phyloP scores from a whole-genome alignment of 2,329 filamentous ascomycete species.

The Venturia oleaginea region DNA sequence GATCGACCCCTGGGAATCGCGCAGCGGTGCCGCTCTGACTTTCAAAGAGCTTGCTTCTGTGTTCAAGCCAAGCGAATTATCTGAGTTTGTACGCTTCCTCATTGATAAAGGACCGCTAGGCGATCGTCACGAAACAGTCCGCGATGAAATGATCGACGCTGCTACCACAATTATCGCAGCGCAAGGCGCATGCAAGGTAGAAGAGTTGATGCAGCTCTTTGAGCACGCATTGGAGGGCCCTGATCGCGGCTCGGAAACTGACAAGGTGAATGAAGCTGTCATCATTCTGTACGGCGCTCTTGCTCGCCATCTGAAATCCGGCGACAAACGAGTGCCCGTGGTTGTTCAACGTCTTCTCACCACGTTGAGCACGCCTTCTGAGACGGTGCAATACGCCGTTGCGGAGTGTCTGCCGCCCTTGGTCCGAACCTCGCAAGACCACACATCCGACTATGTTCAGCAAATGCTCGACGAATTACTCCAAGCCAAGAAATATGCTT shows the following conservation, averaged over 20 bases:
- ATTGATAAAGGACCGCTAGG: slow-evolving; percentile 82
- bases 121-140: slow-evolving; percentile 67
- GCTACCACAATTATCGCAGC: slow-evolving; percentile 71
- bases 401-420: slow-evolving; percentile 88
- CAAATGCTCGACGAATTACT: slow-evolving; percentile 75
- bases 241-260: slow-evolving; percentile 71
- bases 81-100: slow-evolving; percentile 73
- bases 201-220: slow-evolving; percentile 85
- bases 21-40: slow-evolving; percentile 80
- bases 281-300: slow-evolving; percentile 95
- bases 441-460: slow-evolving; percentile 70
- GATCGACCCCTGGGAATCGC: slow-evolving; percentile 80
- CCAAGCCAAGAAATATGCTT: slow-evolving; percentile 83
- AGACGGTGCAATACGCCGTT: slow-evolving; percentile 93
- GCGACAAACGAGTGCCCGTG: slow-evolving; percentile 79
- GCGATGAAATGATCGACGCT: slow-evolving; percentile 85
- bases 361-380: slow-evolving; percentile 87
- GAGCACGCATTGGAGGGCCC: slow-evolving; percentile 80
- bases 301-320: slow-evolving; percentile 72
- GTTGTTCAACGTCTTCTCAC: slow-evolving; percentile 79
- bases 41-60: slow-evolving; percentile 71
- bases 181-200: slow-evolving; percentile 74
- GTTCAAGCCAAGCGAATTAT: slow-evolving; percentile 60
- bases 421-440: slow-evolving; percentile 70
- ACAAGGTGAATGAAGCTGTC: slow-evolving; percentile 91